Conservation (phyloP, 495 filamentous ascomycete genomes). For the Lepidopterella palustris region DNA sequence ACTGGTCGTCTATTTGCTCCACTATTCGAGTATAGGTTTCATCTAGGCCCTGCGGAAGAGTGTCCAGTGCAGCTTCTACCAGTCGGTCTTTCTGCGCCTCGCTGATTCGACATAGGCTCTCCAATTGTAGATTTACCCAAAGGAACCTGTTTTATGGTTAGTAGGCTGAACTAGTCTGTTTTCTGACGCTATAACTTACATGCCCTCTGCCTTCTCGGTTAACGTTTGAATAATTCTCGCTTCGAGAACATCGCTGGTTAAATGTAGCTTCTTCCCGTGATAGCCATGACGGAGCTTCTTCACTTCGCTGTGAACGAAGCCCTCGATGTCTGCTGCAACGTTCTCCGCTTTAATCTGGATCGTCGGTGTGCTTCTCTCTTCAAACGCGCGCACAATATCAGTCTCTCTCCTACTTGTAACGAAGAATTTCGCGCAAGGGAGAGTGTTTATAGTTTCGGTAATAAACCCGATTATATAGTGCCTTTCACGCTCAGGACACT, state of each 20-base stretch:
- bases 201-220: slow-evolving; percentile 7
- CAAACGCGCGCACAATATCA: slow-evolving; percentile 4
- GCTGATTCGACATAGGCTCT: not conserved
- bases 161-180: not conserved
- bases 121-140: not conserved
- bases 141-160: not conserved
- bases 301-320: not conserved
- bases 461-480: slow-evolving; percentile 1
- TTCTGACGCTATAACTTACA: slow-evolving; percentile 6
- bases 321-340: slow-evolving; percentile 8
- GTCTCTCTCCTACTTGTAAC: slow-evolving; percentile 8
- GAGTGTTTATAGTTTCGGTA: not conserved
- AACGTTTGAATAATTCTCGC: slow-evolving; percentile 1
- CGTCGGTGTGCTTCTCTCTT: not conserved
- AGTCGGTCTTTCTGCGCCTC: not conserved
- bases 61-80: not conserved
- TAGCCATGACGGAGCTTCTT: not conserved
- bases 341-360: slow-evolving; percentile 11
- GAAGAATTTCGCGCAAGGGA: slow-evolving; percentile 6
- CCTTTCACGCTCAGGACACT: slow-evolving; percentile 4
- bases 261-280: slow-evolving; percentile 1
- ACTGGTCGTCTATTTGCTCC: not conserved
- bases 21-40: not conserved
- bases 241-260: slow-evolving; percentile 1
- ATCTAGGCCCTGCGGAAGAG: not conserved